These are phyloP conservation scores for Hypoxylon lenormandii DNA, from an alignment of 495 filamentous ascomycete species.

Conservation along the genomic window DNA sequence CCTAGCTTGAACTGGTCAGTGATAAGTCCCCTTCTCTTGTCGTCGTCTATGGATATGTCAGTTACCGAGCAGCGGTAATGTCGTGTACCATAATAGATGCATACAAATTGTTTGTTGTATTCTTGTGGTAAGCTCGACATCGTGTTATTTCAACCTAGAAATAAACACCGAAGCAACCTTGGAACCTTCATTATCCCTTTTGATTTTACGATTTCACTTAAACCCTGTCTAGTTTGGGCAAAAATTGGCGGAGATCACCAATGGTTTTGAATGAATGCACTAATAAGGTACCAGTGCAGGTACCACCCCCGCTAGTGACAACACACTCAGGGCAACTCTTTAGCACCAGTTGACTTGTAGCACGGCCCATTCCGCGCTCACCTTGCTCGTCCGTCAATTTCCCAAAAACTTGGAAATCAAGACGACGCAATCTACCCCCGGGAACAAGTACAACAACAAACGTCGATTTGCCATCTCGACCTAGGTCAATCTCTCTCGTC, in stretches of 20 bases:
- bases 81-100: background rate
- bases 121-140: background rate
- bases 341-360: conserved; percentile 16
- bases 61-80: conserved; percentile 11
- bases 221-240: conserved; percentile 32
- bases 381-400: conserved; percentile 25
- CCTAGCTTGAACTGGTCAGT: conserved; percentile 32
- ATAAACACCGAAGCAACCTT: conserved; percentile 3
- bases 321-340: conserved; percentile 30
- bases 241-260: conserved; percentile 38
- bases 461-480: conserved; percentile 20
- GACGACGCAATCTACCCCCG: conserved; percentile 26
- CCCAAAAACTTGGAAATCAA: conserved; percentile 31
- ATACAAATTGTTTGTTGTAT: conserved; percentile 8
- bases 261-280: conserved; percentile 26
- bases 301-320: conserved; percentile 42
- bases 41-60: conserved; percentile 3
- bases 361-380: conserved; percentile 35
- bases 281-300: conserved; percentile 46
- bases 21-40: conserved; percentile 12
- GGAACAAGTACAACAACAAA: conserved; percentile 29
- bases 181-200: conserved; percentile 35
- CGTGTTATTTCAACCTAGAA: conserved; percentile 13
- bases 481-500: conserved; percentile 12
- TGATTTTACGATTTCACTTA: conserved; percentile 18